These are phyloP conservation scores for Grammothele lineata DNA, from an alignment of 768 basidiomycete genomes.

Conservation along the genomic window DNA sequence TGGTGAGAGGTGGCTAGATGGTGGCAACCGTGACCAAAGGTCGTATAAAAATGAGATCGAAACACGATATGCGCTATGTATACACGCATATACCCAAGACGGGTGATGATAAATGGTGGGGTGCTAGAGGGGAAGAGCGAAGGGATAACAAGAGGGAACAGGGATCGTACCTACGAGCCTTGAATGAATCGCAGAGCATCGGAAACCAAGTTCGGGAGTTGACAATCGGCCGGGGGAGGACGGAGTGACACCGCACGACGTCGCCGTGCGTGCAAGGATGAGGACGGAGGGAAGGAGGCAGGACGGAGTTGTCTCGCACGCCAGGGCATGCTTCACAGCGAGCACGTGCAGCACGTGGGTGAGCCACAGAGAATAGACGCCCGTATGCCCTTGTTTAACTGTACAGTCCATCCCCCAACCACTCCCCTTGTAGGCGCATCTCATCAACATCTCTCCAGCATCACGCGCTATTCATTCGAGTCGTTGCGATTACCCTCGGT, in stretches of 20 bases:
- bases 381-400: slow-evolving; percentile 2
- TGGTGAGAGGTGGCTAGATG: too few relatives aligned
- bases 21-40: too few relatives aligned
- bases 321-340: slow-evolving; percentile 13
- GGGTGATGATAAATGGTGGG: neutral
- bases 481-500: too few relatives aligned
- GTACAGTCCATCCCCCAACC: slow-evolving; percentile 6
- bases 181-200: too few relatives aligned
- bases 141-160: neutral
- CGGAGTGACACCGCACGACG: too few relatives aligned
- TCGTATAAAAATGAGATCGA: too few relatives aligned
- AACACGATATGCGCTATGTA: neutral
- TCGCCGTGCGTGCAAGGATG: slow-evolving; percentile 3
- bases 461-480: too few relatives aligned
- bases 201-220: too few relatives aligned
- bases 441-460: too few relatives aligned
- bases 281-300: slow-evolving; percentile 17
- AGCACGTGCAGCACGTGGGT: slow-evolving; percentile 14
- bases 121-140: neutral
- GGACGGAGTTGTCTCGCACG: slow-evolving; percentile 17
- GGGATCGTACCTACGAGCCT: too few relatives aligned
- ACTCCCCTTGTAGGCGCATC: neutral
- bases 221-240: too few relatives aligned
- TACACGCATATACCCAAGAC: neutral
- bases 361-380: slow-evolving; percentile 9